Base-by-base conservation (phyloP, 2,329 filamentous ascomycete species). In the Cordyceps militaris region DNA sequence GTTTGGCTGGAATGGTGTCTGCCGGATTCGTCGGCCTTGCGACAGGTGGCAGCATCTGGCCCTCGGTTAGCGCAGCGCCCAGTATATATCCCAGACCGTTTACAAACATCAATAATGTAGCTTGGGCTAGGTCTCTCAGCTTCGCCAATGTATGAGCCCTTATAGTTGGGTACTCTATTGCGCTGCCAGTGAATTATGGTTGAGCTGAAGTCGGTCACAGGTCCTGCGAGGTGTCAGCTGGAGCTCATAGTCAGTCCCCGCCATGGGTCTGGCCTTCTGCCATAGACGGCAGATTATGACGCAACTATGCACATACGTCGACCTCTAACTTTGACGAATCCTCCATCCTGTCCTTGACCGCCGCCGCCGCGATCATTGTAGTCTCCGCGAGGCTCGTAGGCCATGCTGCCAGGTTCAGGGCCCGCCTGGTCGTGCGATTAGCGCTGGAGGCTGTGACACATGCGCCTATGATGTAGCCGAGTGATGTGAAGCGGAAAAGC, bases 131-230 rank as follows among this genome's bases (percentile, higher is more conserved):
- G 92, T 59, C 93, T 79, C 73, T 97, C 93, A 46, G 81, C 77
- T 74, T 96, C 91, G 65, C 91, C 84, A 60, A 79, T 78, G 65
- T 85, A 86, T 6, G 81, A 78, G 58, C 86, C 85, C 69, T 86
- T 87, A 73, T 89, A 93, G 64, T 85, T 85, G 28, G 73, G 70
- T 9, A 66, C 82, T 58, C 93, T 85, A 67, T 91, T 84, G 67
- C 88, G 87, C 82, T 96, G 90, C 89, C 91, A 99, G 72, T 95
- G 89, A 54, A 89, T 86, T 70, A 96, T 83, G 10, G 91, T 94
- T 24, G 92, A 87, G 66, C 91, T 88, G 80, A 96, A 96, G 73
- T 97, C 92, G 46, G 92, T 97, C 14, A 96, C 90, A 46, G 91
- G 88, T 62, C 91, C 91, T 96, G 61, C 54, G 30, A 51, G 58